A percentile compares a stretch with the other conserved stretches of the same genome.
Evolutionary conservation across 106 monocot genomes (phyloP).

Genomic region (Chionographis japonica): DNA sequence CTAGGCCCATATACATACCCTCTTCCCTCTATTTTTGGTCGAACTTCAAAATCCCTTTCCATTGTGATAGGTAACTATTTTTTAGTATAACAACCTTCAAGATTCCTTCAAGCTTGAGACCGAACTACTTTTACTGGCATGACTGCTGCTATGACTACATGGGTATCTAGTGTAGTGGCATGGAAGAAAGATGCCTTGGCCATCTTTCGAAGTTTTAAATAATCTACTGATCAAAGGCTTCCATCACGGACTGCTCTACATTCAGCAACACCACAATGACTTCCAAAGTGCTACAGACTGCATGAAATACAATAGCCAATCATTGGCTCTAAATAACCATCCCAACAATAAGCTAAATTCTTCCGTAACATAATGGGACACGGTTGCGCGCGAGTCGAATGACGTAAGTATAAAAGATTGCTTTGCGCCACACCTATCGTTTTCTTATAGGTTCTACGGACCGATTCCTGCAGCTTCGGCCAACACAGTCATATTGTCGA

Average conservation of each 20-base stretch:
- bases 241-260: constrained; percentile 2
- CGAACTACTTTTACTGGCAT: too few relatives aligned
- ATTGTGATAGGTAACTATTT: too few relatives aligned
- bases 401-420: constrained; percentile 6
- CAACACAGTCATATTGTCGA: not conserved
- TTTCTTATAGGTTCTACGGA: not conserved
- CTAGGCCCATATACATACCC: too few relatives aligned
- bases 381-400: constrained; percentile 19
- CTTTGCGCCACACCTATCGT: not conserved
- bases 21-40: too few relatives aligned
- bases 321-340: constrained; percentile 17
- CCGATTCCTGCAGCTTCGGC: not conserved
- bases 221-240: constrained; percentile 1
- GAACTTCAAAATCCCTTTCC: too few relatives aligned
- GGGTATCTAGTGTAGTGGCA: constrained; percentile 15
- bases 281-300: constrained; percentile 3
- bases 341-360: constrained; percentile 15
- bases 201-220: constrained; percentile 13
- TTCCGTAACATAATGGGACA: constrained; percentile 18
- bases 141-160: constrained; percentile 10
- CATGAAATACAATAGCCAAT: constrained; percentile 1
- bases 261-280: constrained; percentile 6
- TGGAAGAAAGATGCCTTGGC: constrained; percentile 13
- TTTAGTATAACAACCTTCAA: too few relatives aligned
- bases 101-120: too few relatives aligned